Conservation (phyloP, 2,329 filamentous ascomycete genomes). For the Paracorniculantispora psalliotae region DNA sequence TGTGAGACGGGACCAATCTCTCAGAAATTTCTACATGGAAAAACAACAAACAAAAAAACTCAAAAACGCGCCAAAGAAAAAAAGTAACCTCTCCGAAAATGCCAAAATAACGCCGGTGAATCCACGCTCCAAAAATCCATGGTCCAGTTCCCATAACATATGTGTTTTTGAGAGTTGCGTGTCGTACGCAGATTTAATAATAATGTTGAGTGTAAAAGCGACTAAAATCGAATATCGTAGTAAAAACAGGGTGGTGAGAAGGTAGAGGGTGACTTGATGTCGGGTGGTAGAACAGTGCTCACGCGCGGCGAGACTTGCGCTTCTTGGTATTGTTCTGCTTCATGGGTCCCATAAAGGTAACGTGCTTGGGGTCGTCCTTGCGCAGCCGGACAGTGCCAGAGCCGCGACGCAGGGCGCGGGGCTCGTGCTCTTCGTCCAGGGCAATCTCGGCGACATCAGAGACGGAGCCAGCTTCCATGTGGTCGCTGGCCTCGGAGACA, state of each 20-base stretch:
- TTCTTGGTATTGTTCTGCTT: constrained; percentile 34
- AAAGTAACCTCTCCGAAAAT: constrained; percentile 13
- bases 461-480: constrained; percentile 53
- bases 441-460: constrained; percentile 59
- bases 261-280: constrained; percentile 10
- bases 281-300: constrained; percentile 11
- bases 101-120: constrained; percentile 13
- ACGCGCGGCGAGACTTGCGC: constrained; percentile 26
- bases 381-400: constrained; percentile 43
- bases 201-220: constrained; percentile 15
- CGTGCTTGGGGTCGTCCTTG: constrained; percentile 51
- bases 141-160: constrained; percentile 13
- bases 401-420: constrained; percentile 40
- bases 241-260: constrained; percentile 23
- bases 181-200: constrained; percentile 15
- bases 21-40: constrained; percentile 7
- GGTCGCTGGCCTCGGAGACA: constrained; percentile 53
- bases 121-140: constrained; percentile 15
- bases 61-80: constrained; percentile 10
- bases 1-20: constrained; percentile 9
- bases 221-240: constrained; percentile 27
- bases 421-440: constrained; percentile 52
- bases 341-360: constrained; percentile 50
- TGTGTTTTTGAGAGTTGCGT: constrained; percentile 15
- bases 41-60: background rate